Evolutionary conservation across 495 filamentous ascomycete genomes (phyloP).

Genomic region (Penicillium ucsense): DNA sequence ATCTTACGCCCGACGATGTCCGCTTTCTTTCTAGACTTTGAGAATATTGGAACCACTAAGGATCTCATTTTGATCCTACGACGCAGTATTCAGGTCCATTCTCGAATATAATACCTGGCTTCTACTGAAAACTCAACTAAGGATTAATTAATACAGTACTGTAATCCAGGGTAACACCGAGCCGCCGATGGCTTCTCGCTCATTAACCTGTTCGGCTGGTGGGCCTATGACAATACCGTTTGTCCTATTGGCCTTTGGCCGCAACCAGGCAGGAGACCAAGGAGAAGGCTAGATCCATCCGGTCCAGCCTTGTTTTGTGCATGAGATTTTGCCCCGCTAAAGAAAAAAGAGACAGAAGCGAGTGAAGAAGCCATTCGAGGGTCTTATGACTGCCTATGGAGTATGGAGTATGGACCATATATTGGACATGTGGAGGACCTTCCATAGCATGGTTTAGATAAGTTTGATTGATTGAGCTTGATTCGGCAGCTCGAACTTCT

Average conservation of each 20-base stretch:
- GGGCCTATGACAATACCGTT: conserved; percentile 5
- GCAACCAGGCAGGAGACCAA: conserved; percentile 8
- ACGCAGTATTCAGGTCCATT: background rate
- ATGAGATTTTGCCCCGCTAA: background rate
- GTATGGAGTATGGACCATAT: too few species aligned
- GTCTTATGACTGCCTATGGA: too few species aligned
- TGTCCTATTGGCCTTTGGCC: conserved; percentile 3
- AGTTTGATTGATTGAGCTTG: too few species aligned
- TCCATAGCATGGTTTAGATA: too few species aligned
- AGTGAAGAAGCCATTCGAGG: too few species aligned
- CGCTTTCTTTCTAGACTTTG: too few species aligned
- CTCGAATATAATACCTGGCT: background rate
- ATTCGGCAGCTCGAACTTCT: too few species aligned
- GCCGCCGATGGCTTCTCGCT: background rate
- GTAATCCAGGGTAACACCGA: background rate
- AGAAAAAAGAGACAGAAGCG: background rate
- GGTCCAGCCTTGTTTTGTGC: background rate
- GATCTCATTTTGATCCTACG: too few species aligned
- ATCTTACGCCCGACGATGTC: too few species aligned
- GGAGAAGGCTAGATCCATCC: background rate
- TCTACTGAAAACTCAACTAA: background rate
- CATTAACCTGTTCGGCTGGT: conserved; percentile 4
- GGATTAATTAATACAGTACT: background rate
- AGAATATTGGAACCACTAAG: too few species aligned
- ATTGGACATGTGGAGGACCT: too few species aligned